Percentiles rank a stretch among this genome's conserved stretches.
Evolutionary conservation across 2,329 filamentous ascomycete genomes (phyloP).

Genomic region (Didymosphaeria variabile): DNA sequence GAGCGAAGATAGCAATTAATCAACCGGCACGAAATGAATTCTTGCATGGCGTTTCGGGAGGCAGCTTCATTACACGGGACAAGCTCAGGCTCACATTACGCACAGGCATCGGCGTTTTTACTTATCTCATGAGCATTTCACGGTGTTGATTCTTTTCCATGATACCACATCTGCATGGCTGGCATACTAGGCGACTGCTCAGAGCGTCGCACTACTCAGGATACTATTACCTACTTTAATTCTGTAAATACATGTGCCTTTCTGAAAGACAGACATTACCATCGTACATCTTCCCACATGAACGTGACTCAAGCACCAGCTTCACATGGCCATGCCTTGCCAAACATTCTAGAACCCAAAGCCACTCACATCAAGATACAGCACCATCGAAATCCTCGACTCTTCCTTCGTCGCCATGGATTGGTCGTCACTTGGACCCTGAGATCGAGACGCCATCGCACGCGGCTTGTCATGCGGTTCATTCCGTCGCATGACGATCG

Average conservation of each 20-base stretch:
- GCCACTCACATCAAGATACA: too few relatives aligned
- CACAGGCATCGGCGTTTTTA: slow-evolving; percentile 29
- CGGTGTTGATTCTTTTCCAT: slow-evolving; percentile 37
- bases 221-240: slow-evolving; percentile 18
- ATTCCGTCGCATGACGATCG: background rate
- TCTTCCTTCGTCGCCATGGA: background rate
- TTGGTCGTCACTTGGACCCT: background rate
- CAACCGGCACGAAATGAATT: slow-evolving; percentile 2
- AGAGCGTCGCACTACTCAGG: slow-evolving; percentile 17
- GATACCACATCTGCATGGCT: slow-evolving; percentile 35
- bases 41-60: slow-evolving; percentile 12
- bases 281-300: background rate
- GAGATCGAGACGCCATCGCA: background rate
- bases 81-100: slow-evolving; percentile 13
- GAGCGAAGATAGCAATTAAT: slow-evolving; percentile 43
- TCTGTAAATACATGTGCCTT: slow-evolving; percentile 12
- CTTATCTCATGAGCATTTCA: slow-evolving; percentile 31
- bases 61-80: slow-evolving; percentile 17
- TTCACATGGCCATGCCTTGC: background rate
- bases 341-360: too few relatives aligned
- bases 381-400: background rate
- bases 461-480: background rate
- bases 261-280: background rate
- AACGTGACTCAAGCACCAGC: background rate
- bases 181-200: slow-evolving; percentile 15